Base-by-base conservation (phyloP, 768 basidiomycete species). In the Tremella fuciformis region DNA sequence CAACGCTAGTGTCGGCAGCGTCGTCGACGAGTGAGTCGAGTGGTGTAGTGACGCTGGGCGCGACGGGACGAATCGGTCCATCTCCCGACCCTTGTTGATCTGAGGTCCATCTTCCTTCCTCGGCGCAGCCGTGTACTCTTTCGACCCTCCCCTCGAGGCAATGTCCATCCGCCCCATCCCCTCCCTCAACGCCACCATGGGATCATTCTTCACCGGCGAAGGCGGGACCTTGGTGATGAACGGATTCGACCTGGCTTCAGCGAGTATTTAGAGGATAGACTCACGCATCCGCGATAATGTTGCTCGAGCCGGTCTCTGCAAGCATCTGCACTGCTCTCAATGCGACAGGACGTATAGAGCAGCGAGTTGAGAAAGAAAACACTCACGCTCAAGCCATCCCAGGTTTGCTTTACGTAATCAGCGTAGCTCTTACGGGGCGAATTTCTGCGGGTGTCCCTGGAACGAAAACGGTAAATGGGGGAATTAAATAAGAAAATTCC, bases 11-110 rank as follows among this genome's bases (percentile, higher is more conserved):
- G 66, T 68, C 9, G 71, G 66, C 8, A 68, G 52, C 4, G 66
- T 66, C 1, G 58, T 57, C 15, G 69, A 69, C 19, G 69, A 63
- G 44, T 67, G 64, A 15, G 71, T 67, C 24, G 61, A 59, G 44
- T 70, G 64, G 40, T 65, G 63, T n/a, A 66, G 42, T 1, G 66
- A 68, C 2, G 64, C 34, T 11, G 66, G 66, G 47, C 71, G 55
- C 18, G 71, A 73, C 3, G 71, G 71, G 7, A 73, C 71, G 49
- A 73, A 73, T 38, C 71, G 62, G 44, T 73, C 71, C 8, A 71
- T 57, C 61, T 73, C 56, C 44, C 44, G 62, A 59, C 29, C 61
- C 59, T 44, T 59, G 29, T 55, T 52, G 38, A 24, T 41, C 26
- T 55, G 50, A 26, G 7, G 16, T 46, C 54, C 49, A 51, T 64